Base-by-base conservation (phyloP, 1,284 basidiomycete species). In the Moesziomyces antarcticus region DNA sequence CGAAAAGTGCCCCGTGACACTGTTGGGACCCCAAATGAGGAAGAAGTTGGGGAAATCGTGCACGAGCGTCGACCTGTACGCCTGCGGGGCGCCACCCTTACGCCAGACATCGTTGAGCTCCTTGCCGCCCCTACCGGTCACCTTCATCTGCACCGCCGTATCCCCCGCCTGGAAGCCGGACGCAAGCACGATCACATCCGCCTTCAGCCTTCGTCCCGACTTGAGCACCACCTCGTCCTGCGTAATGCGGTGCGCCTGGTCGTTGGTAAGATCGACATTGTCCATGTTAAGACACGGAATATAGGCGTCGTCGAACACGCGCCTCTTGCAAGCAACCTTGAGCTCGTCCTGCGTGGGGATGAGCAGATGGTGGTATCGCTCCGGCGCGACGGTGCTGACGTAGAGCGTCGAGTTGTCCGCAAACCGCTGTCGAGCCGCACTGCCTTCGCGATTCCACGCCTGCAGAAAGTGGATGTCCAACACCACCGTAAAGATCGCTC, bases 31-130 rank as follows among this genome's bases (percentile, higher is more conserved):
- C 68, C 67, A 71, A 10, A 75, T 43, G 13, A 69, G 35, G 50
- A 76, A 66, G 18, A 77, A 41, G 54, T 80, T 80, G 33, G 78
- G 78, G 45, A 79, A 77, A 30, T 57, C 61, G 44, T 65, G 51
- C n/a, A 66, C 43, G 37, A 80, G 44, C 7, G 72, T 56, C 8
- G 57, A 52, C 11, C 78, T 60, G 30, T 80, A 80, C 1, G 61
- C 64, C 37, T 73, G 62, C 3, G 65, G 70, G 2, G 57, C 73
- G 14, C 70, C 65, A 3, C 22, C 21, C 27, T 72, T 61, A 18
- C 33, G 33, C 73, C 73, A 78, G 13, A 73, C 47, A 6, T 73
- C 48, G 51, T 65, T 54, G 22, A 77, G 50, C 47, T 60, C 54
- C 27, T 48, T 44, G 5, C 75, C 75, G 43, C 61, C 50, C 16